Percentiles rank a stretch among this genome's conserved stretches.
Conservation (phyloP, 2,329 filamentous ascomycete genomes). For the Neurospora sp. region DNA sequence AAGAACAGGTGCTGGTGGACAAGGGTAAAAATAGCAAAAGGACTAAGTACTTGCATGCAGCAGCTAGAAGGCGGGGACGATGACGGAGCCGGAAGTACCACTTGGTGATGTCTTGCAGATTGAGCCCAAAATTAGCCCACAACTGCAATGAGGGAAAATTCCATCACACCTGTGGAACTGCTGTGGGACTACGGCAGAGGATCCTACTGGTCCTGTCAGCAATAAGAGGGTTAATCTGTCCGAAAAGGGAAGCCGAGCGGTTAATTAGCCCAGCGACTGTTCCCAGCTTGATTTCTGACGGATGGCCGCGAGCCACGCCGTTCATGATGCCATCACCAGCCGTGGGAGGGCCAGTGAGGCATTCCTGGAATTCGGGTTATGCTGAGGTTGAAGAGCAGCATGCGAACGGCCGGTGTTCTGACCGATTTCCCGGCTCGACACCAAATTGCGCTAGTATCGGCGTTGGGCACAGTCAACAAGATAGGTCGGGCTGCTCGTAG, state of each 20-base stretch:
- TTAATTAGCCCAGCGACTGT: slow-evolving; percentile 15
- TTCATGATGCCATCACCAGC: neutral
- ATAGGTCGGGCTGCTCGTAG: neutral
- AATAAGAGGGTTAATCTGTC: slow-evolving; percentile 11
- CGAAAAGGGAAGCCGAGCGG: slow-evolving; percentile 11
- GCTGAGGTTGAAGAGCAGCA: neutral
- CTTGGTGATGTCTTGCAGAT: neutral
- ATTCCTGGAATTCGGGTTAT: neutral
- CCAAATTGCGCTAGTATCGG: neutral
- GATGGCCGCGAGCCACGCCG: neutral
- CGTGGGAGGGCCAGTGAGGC: neutral
- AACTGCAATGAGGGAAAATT: slow-evolving; percentile 17
- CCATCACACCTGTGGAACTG: slow-evolving; percentile 13
- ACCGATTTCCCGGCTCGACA: neutral
- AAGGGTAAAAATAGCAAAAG: neutral
- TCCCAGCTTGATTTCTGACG: neutral
- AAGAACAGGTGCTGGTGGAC: neutral
- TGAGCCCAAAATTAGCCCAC: slow-evolving; percentile 16
- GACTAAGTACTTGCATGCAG: neutral
- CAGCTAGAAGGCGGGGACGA: neutral
- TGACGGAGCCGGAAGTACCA: neutral
- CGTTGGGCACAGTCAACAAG: neutral
- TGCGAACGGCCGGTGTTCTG: neutral
- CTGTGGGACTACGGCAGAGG: neutral
- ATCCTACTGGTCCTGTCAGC: neutral